phyloP scores from a whole-genome alignment of 2,329 filamentous ascomycete species.

The Clathrospora elynae region DNA sequence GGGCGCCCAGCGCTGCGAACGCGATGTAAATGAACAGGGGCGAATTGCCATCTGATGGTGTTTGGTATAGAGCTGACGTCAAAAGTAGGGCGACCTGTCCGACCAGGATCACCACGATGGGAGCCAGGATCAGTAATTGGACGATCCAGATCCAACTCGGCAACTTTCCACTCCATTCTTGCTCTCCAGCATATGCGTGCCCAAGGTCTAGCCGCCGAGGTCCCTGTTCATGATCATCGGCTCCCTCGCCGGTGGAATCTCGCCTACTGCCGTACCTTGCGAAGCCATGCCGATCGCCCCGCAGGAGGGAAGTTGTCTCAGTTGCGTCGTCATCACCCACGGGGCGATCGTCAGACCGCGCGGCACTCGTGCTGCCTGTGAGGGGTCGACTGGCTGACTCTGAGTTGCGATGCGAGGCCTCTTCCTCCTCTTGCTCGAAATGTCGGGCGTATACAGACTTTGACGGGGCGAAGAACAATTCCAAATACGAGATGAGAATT shows the following conservation, averaged over 20 bases:
- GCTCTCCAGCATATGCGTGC: conserved; percentile 69
- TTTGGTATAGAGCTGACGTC: conserved; percentile 76
- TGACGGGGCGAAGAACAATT: conserved; percentile 73
- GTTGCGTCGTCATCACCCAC: conserved; percentile 51
- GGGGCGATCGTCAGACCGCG: conserved; percentile 42
- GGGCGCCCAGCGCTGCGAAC: conserved; percentile 68
- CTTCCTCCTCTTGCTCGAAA: conserved; percentile 44
- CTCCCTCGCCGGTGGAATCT: conserved; percentile 47
- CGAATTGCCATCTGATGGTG: conserved; percentile 79
- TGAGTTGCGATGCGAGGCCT: conserved; percentile 24
- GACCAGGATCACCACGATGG: conserved; percentile 75
- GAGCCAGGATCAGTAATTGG: conserved; percentile 80
- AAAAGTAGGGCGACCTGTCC: conserved; percentile 77
- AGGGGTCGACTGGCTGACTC: conserved; percentile 44
- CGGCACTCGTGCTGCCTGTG: conserved; percentile 39
- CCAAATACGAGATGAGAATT: conserved; percentile 74
- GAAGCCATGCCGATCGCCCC: conserved; percentile 60
- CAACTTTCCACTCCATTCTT: conserved; percentile 80
- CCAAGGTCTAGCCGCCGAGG: conserved; percentile 43
- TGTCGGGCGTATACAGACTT: conserved; percentile 72
- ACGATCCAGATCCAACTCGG: conserved; percentile 86
- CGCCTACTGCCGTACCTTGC: conserved; percentile 55
- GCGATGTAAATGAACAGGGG: conserved; percentile 73
- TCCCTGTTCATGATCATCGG: conserved; percentile 40
- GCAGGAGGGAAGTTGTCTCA: conserved; percentile 63